Evolutionary conservation across 176 grass and related monocot species (phyloP).

Genomic region (Aegilops umbellulata): DNA sequence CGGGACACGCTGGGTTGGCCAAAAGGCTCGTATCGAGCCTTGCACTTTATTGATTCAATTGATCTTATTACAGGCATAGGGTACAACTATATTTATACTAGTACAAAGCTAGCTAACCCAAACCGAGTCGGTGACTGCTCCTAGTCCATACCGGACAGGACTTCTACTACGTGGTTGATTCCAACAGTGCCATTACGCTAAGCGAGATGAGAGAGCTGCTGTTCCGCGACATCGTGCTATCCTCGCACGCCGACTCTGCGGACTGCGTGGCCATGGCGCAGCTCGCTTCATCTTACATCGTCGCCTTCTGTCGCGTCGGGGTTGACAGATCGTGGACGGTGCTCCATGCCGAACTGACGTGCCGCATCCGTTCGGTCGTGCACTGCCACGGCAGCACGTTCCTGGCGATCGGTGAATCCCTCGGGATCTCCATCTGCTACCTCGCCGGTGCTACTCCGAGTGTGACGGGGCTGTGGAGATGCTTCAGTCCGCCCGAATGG

Average conservation of each 20-base stretch:
- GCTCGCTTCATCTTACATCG: background rate
- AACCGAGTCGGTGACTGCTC: too few species aligned
- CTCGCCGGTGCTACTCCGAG: background rate
- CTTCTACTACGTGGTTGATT: too few species aligned
- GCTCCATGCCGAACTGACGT: background rate
- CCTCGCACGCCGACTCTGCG: background rate
- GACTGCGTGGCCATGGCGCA: conserved; percentile 25
- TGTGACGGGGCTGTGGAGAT: background rate
- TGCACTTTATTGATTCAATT: too few species aligned
- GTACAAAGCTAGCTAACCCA: too few species aligned
- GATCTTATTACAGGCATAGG: too few species aligned
- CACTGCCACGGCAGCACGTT: background rate
- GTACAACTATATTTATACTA: too few species aligned
- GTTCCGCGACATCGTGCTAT: conserved; percentile 17
- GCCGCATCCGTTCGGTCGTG: background rate
- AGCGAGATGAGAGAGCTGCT: background rate
- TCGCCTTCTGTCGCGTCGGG: background rate
- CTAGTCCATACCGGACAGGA: too few species aligned
- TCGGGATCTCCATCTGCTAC: background rate
- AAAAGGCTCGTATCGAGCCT: too few species aligned
- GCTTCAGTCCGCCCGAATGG: background rate
- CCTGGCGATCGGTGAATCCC: background rate
- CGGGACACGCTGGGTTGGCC: too few species aligned
- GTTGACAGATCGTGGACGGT: background rate
- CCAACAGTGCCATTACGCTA: background rate